A percentile compares a stretch with the other conserved stretches of the same genome.
Conservation (phyloP, 2,329 filamentous ascomycete genomes). For the Fusarium buxicola region DNA sequence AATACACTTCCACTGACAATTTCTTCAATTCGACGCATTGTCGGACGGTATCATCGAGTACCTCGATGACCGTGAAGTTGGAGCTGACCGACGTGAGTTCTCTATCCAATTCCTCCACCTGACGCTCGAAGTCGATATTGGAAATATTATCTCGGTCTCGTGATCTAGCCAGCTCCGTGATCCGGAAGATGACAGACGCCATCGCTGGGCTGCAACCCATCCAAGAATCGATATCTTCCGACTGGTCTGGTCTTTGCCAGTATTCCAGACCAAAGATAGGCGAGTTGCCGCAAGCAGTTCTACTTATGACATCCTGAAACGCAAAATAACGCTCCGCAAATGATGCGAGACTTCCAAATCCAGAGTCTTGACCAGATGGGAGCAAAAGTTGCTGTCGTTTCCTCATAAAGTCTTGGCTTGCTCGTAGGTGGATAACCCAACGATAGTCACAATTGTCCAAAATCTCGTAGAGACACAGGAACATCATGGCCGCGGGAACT, state of each 20-base stretch:
- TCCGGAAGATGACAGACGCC: conserved; percentile 58
- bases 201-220: conserved; percentile 62
- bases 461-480: conserved; percentile 42
- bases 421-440: conserved; percentile 61
- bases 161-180: conserved; percentile 59
- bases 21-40: conserved; percentile 49
- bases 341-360: conserved; percentile 33
- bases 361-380: conserved; percentile 10
- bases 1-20: conserved; percentile 57
- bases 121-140: not conserved
- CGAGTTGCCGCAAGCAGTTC: conserved; percentile 61
- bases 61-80: not conserved
- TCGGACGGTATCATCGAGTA: conserved; percentile 34
- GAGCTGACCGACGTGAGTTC: conserved; percentile 9
- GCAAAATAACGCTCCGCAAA: conserved; percentile 62
- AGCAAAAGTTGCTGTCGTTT: conserved; percentile 47
- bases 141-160: conserved; percentile 8
- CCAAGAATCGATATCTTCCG: conserved; percentile 53
- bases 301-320: conserved; percentile 63
- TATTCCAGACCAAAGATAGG: conserved; percentile 60
- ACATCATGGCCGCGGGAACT: conserved; percentile 41
- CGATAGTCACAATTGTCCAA: conserved; percentile 41
- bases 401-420: conserved; percentile 59
- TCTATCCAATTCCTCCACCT: conserved; percentile 13
- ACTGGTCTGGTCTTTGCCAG: conserved; percentile 50